A percentile compares a stretch with the other conserved stretches of the same genome.
These are phyloP conservation scores for Gastrolobium bilobum DNA, from an alignment of 306 rosid species.

Conservation along the genomic window DNA sequence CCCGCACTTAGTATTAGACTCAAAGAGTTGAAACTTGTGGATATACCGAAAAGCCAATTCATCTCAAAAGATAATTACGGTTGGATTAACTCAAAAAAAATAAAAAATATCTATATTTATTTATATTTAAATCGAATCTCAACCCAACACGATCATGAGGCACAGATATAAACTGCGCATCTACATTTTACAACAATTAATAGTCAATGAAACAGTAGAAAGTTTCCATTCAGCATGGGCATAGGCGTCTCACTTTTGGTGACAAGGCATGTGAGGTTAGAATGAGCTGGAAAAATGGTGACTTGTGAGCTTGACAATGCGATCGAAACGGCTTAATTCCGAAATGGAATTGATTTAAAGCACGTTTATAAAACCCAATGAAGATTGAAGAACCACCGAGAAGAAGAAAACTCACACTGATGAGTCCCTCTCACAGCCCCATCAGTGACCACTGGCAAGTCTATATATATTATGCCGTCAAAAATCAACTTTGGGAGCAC, in stretches of 20 bases:
- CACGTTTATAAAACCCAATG: slow-evolving; percentile 40
- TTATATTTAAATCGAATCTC: no score
- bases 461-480: neutral
- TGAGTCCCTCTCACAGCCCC: neutral
- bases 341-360: slow-evolving; percentile 14
- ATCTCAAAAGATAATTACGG: no score
- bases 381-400: neutral
- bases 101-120: no score
- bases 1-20: no score
- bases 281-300: slow-evolving; percentile 30
- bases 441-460: neutral
- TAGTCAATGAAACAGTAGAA: neutral
- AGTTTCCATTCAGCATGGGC: neutral
- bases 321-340: slow-evolving; percentile 28
- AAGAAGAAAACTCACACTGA: neutral
- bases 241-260: neutral
- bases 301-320: slow-evolving; percentile 4
- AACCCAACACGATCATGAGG: no score
- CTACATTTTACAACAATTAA: no score
- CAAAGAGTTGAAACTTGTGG: no score
- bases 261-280: slow-evolving; percentile 23
- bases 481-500: slow-evolving; percentile 8
- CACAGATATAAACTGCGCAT: no score
- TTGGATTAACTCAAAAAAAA: no score
- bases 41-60: no score